Evolutionary conservation across 2,329 filamentous ascomycete genomes (phyloP).

Genomic region (Endoconidiophora laricicola): DNA sequence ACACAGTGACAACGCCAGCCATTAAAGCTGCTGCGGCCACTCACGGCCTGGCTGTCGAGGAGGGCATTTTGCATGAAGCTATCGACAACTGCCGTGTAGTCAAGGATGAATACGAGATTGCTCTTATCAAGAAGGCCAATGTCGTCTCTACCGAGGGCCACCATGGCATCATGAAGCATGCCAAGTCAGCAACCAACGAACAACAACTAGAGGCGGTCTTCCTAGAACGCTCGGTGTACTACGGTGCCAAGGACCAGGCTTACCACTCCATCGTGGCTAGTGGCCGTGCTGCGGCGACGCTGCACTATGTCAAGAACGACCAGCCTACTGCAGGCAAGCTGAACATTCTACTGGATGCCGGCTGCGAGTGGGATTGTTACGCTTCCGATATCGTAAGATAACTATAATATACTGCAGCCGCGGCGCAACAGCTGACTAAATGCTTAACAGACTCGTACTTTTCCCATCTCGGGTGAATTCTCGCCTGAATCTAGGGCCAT

Average conservation of each 20-base stretch:
- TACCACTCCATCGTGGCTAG: conserved; percentile 77
- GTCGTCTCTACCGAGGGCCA: conserved; percentile 52
- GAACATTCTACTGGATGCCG: conserved; percentile 72
- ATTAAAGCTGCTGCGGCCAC: conserved; percentile 54
- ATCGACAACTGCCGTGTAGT: conserved; percentile 53
- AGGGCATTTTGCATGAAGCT: conserved; percentile 37
- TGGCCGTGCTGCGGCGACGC: conserved; percentile 63
- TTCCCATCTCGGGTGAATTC: conserved; percentile 62
- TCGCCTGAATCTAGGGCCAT: conserved; percentile 53
- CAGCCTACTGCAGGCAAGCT: conserved; percentile 53
- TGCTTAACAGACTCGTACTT: conserved; percentile 55
- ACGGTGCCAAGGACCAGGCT: conserved; percentile 65
- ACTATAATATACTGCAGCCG: not conserved
- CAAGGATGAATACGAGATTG: conserved; percentile 62
- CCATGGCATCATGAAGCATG: conserved; percentile 41
- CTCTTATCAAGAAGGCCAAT: conserved; percentile 57
- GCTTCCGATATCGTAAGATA: conserved; percentile 45
- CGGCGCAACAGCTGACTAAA: not conserved
- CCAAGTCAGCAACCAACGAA: conserved; percentile 55
- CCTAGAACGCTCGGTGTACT: conserved; percentile 55
- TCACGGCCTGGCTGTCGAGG: conserved; percentile 43
- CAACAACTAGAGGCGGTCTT: conserved; percentile 70
- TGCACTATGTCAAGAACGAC: conserved; percentile 77
- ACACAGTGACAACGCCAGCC: conserved; percentile 56
- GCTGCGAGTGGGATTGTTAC: conserved; percentile 59